A percentile compares a stretch with the other conserved stretches of the same genome.
These are phyloP conservation scores for Cudoniella acicularis DNA, from an alignment of 495 filamentous ascomycete species.

Conservation along the genomic window DNA sequence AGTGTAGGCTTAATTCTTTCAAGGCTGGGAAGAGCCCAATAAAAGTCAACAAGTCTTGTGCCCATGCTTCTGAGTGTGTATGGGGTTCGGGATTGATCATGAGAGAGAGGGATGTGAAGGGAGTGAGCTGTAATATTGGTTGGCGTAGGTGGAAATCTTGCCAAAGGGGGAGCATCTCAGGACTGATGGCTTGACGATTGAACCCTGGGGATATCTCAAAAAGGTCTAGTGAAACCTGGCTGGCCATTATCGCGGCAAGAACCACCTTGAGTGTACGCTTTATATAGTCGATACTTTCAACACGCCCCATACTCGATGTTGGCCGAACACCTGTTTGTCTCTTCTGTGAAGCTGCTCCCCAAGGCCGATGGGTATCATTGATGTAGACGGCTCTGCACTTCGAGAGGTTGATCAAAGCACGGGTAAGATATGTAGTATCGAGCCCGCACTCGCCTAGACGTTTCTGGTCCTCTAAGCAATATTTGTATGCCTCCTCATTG, in stretches of 20 bases:
- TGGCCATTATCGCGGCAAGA: constrained; percentile 3
- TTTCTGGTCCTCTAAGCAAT: too few relatives aligned
- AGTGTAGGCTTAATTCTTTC: neutral
- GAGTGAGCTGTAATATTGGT: constrained; percentile 1
- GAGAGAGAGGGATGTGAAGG: neutral
- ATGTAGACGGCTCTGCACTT: constrained; percentile 2
- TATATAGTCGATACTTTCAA: neutral
- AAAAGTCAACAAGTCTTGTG: neutral
- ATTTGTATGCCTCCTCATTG: too few relatives aligned
- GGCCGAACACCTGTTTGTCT: neutral
- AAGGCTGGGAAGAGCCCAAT: neutral
- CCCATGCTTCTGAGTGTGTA: neutral
- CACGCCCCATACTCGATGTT: neutral
- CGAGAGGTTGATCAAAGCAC: constrained; percentile 1
- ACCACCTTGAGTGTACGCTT: neutral
- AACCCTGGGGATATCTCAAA: constrained; percentile 5
- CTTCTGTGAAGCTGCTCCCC: constrained; percentile 9
- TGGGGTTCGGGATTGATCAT: neutral
- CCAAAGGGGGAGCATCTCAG: neutral
- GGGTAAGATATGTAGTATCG: constrained; percentile 4
- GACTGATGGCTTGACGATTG: neutral
- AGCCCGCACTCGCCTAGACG: too few relatives aligned
- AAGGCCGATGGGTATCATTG: constrained; percentile 1
- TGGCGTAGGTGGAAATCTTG: neutral
- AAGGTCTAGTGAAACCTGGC: constrained; percentile 2